Conservation (phyloP, 495 filamentous ascomycete species). For the Cryomyces antarcticus region DNA sequence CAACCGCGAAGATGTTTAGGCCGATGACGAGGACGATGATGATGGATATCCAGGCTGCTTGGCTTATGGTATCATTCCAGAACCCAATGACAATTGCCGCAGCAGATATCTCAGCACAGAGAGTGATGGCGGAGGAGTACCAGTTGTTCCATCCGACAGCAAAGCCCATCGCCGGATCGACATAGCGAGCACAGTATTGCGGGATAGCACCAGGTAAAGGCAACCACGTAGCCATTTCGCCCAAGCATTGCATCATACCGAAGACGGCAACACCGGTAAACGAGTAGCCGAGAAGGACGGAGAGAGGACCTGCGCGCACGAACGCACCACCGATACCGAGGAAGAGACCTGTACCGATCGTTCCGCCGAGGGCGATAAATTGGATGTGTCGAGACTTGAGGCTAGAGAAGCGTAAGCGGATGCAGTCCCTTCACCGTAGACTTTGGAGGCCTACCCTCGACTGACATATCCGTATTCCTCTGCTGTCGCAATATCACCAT, state of each 20-base stretch:
- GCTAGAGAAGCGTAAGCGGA: background rate
- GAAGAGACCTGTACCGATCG: constrained; percentile 47
- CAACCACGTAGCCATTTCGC: constrained; percentile 21
- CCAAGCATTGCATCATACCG: constrained; percentile 15
- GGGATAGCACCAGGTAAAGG: constrained; percentile 20
- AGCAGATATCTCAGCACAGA: constrained; percentile 13
- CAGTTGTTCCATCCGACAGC: background rate
- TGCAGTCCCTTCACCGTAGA: no score
- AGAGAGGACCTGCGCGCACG: constrained; percentile 37
- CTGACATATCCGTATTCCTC: no score
- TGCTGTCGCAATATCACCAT: no score
- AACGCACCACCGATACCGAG: constrained; percentile 39
- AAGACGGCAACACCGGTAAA: constrained; percentile 15
- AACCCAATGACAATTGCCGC: constrained; percentile 29
- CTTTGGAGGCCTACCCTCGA: no score
- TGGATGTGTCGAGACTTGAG: background rate
- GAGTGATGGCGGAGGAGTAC: constrained; percentile 7
- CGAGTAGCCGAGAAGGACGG: constrained; percentile 28
- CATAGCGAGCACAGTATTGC: constrained; percentile 19
- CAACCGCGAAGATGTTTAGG: constrained; percentile 22
- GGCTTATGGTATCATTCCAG: constrained; percentile 19
- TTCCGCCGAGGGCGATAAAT: constrained; percentile 15
- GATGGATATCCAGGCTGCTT: constrained; percentile 25
- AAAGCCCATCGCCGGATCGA: background rate
- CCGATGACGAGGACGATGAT: constrained; percentile 24